phyloP scores from a whole-genome alignment of 768 basidiomycete species.

The Kwoniella mangroviensis region DNA sequence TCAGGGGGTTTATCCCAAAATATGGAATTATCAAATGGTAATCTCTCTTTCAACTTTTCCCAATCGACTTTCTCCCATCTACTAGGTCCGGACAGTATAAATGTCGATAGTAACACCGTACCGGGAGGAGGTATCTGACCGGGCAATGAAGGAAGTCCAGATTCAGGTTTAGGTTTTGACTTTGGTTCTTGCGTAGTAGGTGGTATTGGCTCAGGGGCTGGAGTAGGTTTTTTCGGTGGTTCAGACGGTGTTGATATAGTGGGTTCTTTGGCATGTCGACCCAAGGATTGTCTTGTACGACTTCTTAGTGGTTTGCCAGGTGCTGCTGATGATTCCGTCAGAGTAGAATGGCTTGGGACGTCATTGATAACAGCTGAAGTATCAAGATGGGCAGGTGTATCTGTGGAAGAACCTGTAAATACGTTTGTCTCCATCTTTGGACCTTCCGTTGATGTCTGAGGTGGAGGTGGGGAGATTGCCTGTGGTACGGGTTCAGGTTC shows the following conservation, averaged over 20 bases:
- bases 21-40: slow-evolving; percentile 40
- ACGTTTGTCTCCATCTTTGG: neutral
- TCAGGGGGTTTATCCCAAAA: slow-evolving; percentile 13
- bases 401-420: neutral
- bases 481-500: slow-evolving; percentile 8
- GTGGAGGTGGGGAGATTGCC: neutral
- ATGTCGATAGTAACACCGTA: slow-evolving; percentile 39
- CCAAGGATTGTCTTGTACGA: slow-evolving; percentile 31
- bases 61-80: slow-evolving; percentile 42
- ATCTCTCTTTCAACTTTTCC: slow-evolving; percentile 27
- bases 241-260: slow-evolving; percentile 6
- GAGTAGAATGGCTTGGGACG: neutral
- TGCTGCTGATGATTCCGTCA: neutral
- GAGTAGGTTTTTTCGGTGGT: neutral
- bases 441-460: neutral
- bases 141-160: slow-evolving; percentile 23
- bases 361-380: neutral
- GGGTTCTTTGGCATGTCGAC: slow-evolving; percentile 30
- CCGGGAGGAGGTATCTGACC: slow-evolving; percentile 30
- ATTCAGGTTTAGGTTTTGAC: slow-evolving; percentile 1
- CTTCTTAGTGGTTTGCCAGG: neutral
- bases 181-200: neutral
- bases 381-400: neutral
- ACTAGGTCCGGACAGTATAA: slow-evolving; percentile 23
- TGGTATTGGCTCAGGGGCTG: neutral